Conservation (phyloP, 176 grass and related monocot species). For the Triticum monococcum region DNA sequence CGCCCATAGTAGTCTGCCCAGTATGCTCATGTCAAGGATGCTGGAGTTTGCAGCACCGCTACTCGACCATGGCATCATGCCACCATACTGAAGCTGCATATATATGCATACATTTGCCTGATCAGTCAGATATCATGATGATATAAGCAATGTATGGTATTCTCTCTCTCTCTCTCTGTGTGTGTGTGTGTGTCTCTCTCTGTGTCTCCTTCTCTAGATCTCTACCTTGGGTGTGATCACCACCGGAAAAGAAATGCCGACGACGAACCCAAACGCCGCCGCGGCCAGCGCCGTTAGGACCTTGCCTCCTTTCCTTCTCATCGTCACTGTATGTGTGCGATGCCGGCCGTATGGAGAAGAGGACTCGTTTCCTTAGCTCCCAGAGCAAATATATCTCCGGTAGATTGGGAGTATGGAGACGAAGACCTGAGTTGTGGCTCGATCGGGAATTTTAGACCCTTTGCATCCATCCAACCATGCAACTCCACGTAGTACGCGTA, state of each 20-base stretch:
- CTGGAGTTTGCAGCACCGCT: background rate
- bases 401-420: too few relatives aligned
- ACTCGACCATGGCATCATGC: background rate
- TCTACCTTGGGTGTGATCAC: slow-evolving; percentile 4
- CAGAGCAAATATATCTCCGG: too few relatives aligned
- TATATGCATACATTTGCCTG: background rate
- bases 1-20: background rate
- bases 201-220: background rate
- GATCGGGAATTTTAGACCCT: too few relatives aligned
- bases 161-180: too few relatives aligned
- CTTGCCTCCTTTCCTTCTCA: background rate
- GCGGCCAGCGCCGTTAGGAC: background rate
- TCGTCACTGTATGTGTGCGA: background rate
- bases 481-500: too few relatives aligned
- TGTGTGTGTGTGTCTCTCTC: too few relatives aligned
- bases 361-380: too few relatives aligned
- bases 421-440: too few relatives aligned
- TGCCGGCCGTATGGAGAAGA: too few relatives aligned
- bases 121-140: too few relatives aligned
- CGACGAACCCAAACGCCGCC: slow-evolving; percentile 10
- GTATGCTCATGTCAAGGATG: background rate
- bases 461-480: too few relatives aligned
- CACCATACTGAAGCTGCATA: background rate
- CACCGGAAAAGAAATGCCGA: slow-evolving; percentile 14
- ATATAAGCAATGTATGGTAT: too few relatives aligned